These are phyloP conservation scores for Fusarium keratoplasticum DNA, from an alignment of 2,329 filamentous ascomycete genomes.

Conservation along the genomic window DNA sequence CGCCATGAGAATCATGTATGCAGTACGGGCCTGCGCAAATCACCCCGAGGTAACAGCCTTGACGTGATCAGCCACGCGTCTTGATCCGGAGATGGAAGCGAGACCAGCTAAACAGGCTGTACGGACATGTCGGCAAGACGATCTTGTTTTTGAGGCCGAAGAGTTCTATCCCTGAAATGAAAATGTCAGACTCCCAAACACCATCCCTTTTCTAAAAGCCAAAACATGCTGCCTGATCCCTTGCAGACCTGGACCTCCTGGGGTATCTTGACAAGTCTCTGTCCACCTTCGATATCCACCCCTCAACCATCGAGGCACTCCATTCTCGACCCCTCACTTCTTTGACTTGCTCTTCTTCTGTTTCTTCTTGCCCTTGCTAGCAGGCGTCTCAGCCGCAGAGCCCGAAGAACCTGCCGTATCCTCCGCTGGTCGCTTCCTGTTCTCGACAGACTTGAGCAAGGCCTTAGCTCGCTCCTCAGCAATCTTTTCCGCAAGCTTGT, in stretches of 20 bases:
- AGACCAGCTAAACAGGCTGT: neutral
- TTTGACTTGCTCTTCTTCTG: conserved; percentile 50
- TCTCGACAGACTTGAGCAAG: conserved; percentile 59
- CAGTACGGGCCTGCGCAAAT: neutral
- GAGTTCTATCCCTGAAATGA: neutral
- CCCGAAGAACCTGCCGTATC: conserved; percentile 44
- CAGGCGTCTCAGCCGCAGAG: conserved; percentile 29
- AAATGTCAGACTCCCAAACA: conserved; percentile 18
- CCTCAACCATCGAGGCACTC: neutral
- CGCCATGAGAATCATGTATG: neutral
- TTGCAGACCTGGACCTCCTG: neutral
- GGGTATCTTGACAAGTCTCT: conserved; percentile 25
- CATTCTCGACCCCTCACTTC: conserved; percentile 17
- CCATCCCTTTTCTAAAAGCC: conserved; percentile 24
- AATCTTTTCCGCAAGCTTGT: conserved; percentile 66
- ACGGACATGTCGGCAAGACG: neutral
- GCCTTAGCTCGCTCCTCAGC: conserved; percentile 67
- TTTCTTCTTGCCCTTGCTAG: conserved; percentile 46
- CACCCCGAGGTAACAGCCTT: neutral
- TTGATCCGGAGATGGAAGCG: neutral
- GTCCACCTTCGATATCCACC: neutral
- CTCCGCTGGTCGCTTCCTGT: conserved; percentile 56
- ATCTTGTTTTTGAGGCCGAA: neutral
- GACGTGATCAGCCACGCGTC: neutral
- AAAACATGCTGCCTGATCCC: conserved; percentile 1